Base-by-base conservation (phyloP, 257 asterid genomes). In the Primulina tabacum region DNA sequence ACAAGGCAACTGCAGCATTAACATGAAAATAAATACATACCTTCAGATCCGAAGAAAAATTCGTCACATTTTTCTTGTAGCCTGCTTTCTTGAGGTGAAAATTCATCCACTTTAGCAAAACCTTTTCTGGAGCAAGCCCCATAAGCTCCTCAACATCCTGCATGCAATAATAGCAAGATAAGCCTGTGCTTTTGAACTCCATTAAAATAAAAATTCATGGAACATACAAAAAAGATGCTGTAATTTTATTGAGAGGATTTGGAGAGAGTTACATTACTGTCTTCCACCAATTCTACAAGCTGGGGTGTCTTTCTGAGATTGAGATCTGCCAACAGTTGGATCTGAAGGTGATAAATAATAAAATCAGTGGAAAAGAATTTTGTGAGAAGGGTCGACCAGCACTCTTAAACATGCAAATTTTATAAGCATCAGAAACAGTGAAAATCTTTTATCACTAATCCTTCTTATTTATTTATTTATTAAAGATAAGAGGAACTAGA, bases 51-150 rank as follows among this genome's bases (percentile, higher is more conserved):
- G 98, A 88, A 64, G 97, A 82, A 84, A 93, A 93, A 81, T 93
- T 93, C 65, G 96, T 17, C 59, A 93, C 97, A 53, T 84, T 80
- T 76, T 88, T 93, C 67, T 89, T 71, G 84, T 90, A 93, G 71
- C 98, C 98, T 4, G 86, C 97, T 87, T 87, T 90, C 77, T 87
- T 88, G 29, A 92, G 97, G 84, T 90, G 98, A 82, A 92, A 92
- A 82, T 92, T 92, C 98, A 88, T 92, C 98, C 98, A 93, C 74
- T 86, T 93, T 71, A 90, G 80, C 57, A 93, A 88, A 67, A 93
- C 76, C 75, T 93, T 93, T 81, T 93, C 98, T n/a, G 98, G 97
- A 60, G 97, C 96, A 79, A 93, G 92, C 63, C 95, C 97, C 88
- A 93, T 77, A 55, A 93, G 95, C 85, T 93, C 97, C 85, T 90